phyloP scores from a whole-genome alignment of 257 asterid genomes.

The Verbena officinalis region DNA sequence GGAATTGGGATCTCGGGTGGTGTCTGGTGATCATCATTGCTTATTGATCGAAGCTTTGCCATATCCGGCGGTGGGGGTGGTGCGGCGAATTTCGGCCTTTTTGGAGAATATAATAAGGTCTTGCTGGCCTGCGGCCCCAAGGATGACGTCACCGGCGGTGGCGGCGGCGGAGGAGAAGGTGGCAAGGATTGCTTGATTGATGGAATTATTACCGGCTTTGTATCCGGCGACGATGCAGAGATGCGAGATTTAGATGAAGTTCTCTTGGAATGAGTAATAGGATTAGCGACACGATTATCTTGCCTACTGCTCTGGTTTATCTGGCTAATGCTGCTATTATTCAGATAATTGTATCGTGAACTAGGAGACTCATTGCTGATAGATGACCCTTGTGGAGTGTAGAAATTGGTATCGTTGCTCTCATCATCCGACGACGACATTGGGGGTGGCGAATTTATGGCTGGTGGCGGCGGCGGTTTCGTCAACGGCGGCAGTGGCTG shows the following conservation, averaged over 20 bases:
- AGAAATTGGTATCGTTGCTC: constrained; percentile 70
- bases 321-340: constrained; percentile 34
- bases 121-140: constrained; percentile 38
- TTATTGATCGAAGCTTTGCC: constrained; percentile 60
- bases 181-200: constrained; percentile 62
- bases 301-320: constrained; percentile 28
- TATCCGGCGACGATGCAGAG: constrained; percentile 60
- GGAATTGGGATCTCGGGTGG: constrained; percentile 36
- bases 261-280: constrained; percentile 69
- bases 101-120: constrained; percentile 52
- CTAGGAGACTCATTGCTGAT: constrained; percentile 66
- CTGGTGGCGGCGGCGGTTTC: constrained; percentile 76
- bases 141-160: constrained; percentile 34
- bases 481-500: constrained; percentile 93
- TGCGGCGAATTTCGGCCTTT: constrained; percentile 65
- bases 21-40: constrained; percentile 48
- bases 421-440: constrained; percentile 95
- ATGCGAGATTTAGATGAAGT: constrained; percentile 83
- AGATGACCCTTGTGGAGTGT: constrained; percentile 91
- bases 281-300: constrained; percentile 31
- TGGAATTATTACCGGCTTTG: constrained; percentile 65
- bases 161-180: constrained; percentile 50
- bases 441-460: constrained; percentile 75
- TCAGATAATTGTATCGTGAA: constrained; percentile 44
- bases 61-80: constrained; percentile 93